phyloP scores from a whole-genome alignment of 352 stramenopile species.

The Pythium oligandrum region DNA sequence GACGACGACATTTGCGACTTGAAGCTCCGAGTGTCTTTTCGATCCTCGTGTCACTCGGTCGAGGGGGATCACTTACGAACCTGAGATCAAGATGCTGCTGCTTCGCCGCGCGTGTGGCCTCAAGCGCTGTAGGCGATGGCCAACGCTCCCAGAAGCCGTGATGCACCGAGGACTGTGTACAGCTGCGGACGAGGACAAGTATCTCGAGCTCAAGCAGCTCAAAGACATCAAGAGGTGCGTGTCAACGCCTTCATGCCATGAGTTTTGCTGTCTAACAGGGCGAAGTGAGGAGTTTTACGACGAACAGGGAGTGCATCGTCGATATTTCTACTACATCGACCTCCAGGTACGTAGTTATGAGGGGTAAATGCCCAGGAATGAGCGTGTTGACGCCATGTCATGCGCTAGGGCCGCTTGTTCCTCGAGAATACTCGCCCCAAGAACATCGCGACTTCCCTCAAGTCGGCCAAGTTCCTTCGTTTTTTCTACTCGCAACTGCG shows the following conservation, averaged over 20 bases:
- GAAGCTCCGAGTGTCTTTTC: too few species aligned
- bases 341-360: conserved; percentile 38
- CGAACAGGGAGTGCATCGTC: conserved; percentile 40
- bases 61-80: too few species aligned
- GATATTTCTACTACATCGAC: conserved; percentile 86
- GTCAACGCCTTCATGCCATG: neutral
- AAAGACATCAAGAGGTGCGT: conserved; percentile 77
- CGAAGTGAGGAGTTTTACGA: conserved; percentile 72
- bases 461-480: conserved; percentile 74
- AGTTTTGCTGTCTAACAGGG: neutral
- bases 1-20: too few species aligned
- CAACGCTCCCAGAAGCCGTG: too few species aligned
- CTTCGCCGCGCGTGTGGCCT: too few species aligned
- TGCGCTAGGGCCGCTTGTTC: conserved; percentile 54
- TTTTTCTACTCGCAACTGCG: conserved; percentile 80
- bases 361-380: too few species aligned
- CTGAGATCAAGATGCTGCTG: too few species aligned
- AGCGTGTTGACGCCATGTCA: neutral
- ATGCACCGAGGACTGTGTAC: too few species aligned
- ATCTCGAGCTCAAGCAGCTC: conserved; percentile 71
- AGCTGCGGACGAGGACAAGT: conserved; percentile 46
- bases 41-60: too few species aligned
- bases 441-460: conserved; percentile 82
- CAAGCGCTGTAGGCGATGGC: too few species aligned
- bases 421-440: conserved; percentile 77